Evolutionary conservation across 2,329 filamentous ascomycete genomes (phyloP).

Genomic region (Lasiodiplodia sp.): DNA sequence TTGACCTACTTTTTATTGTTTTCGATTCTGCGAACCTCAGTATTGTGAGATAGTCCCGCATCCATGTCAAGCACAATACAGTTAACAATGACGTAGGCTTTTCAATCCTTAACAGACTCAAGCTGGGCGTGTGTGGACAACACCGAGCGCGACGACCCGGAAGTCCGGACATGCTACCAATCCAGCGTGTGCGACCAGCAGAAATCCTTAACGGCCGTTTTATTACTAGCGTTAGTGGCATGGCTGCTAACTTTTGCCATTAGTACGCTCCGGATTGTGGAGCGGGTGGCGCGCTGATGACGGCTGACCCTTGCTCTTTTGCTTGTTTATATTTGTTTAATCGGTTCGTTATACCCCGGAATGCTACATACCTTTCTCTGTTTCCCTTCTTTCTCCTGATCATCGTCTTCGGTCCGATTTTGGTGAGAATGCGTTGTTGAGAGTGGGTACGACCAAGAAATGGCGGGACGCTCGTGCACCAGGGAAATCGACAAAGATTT

Average conservation of each 20-base stretch:
- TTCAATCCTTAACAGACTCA: slow-evolving; percentile 76
- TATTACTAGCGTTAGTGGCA: slow-evolving; percentile 82
- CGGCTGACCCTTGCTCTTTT: background rate
- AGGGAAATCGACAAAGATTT: background rate
- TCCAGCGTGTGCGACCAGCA: slow-evolving; percentile 66
- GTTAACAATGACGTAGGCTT: slow-evolving; percentile 59
- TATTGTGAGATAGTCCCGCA: slow-evolving; percentile 49
- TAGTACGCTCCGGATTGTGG: slow-evolving; percentile 57
- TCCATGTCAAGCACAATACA: background rate
- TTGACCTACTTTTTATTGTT: slow-evolving; percentile 96
- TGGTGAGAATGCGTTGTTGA: slow-evolving; percentile 16
- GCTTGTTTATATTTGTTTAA: slow-evolving; percentile 25
- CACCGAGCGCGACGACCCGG: background rate
- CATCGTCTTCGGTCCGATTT: slow-evolving; percentile 14
- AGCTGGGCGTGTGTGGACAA: slow-evolving; percentile 58
- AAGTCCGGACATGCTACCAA: slow-evolving; percentile 39
- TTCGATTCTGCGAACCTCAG: slow-evolving; percentile 95
- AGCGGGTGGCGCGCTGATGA: slow-evolving; percentile 26
- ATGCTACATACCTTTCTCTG: slow-evolving; percentile 19
- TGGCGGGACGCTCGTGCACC: slow-evolving; percentile 16
- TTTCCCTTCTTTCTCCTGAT: slow-evolving; percentile 24
- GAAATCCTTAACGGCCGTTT: slow-evolving; percentile 76
- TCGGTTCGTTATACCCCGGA: slow-evolving; percentile 27
- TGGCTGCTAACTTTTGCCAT: slow-evolving; percentile 92
- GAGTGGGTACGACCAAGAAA: slow-evolving; percentile 24